These are phyloP conservation scores for Abrus precatorius DNA, from an alignment of 306 rosid genomes.

Conservation along the genomic window DNA sequence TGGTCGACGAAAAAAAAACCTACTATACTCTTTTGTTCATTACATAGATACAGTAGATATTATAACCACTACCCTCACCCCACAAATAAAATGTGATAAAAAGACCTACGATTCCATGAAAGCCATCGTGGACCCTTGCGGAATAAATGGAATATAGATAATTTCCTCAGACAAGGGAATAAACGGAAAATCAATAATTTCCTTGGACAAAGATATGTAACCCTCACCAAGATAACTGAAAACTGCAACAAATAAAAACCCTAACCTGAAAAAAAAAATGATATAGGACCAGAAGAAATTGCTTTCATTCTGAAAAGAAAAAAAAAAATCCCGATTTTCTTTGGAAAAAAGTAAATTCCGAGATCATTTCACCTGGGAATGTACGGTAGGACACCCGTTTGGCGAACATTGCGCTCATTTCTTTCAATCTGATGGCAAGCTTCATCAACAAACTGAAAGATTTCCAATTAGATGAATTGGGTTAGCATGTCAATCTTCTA, in stretches of 20 bases:
- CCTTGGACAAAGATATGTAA: background rate
- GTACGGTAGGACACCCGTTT: constrained; percentile 82
- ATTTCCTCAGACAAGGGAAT: background rate
- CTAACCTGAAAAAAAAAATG: background rate
- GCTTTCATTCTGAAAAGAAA: background rate
- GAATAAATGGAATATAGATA: background rate
- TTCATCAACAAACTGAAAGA: constrained; percentile 87
- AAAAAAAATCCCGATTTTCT: background rate
- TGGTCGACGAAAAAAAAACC: background rate
- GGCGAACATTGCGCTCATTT: constrained; percentile 85
- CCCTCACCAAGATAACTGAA: background rate
- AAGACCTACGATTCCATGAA: background rate
- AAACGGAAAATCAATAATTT: background rate
- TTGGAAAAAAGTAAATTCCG: constrained; percentile 26
- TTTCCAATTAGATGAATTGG: constrained; percentile 38
- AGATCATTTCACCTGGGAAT: constrained; percentile 78
- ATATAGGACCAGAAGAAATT: background rate
- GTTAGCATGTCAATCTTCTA: constrained; percentile 43
- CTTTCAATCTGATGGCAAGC: constrained; percentile 96
- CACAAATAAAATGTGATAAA: background rate
- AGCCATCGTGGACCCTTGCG: background rate
- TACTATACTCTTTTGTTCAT: background rate
- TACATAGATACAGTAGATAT: background rate
- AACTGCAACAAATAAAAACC: background rate
- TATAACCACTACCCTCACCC: background rate